Conservation (phyloP, 164 flowering plant species). For the Buxus sempervirens region DNA sequence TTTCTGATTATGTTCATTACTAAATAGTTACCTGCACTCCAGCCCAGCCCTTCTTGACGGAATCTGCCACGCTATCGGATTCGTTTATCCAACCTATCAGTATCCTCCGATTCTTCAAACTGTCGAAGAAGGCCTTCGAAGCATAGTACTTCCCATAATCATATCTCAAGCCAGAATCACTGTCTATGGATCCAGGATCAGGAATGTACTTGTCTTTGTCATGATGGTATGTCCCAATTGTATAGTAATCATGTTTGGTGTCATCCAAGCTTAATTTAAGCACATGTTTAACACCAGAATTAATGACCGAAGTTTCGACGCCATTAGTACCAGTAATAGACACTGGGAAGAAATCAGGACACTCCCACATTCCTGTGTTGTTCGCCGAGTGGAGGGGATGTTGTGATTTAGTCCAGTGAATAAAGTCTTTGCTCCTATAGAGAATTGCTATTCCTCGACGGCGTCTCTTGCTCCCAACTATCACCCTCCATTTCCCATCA, state of each 20-base stretch:
- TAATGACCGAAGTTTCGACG: conserved; percentile 37
- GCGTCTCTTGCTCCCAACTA: conserved; percentile 46
- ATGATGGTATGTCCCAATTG: conserved; percentile 34
- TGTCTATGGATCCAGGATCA: conserved; percentile 20
- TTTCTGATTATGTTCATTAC: no score
- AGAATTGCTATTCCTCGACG: conserved; percentile 44
- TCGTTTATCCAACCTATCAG: conserved; percentile 54
- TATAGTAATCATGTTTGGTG: conserved; percentile 32
- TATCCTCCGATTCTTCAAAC: conserved; percentile 33
- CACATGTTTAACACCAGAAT: conserved; percentile 40
- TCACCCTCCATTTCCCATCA: conserved; percentile 50
- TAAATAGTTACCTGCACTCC: conserved; percentile 24
- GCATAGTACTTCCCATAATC: conserved; percentile 72
- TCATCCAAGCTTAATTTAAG: conserved; percentile 40
- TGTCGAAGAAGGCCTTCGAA: conserved; percentile 54
- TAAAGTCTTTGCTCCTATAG: conserved; percentile 53
- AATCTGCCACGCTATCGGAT: conserved; percentile 8
- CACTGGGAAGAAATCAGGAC: conserved; percentile 74
- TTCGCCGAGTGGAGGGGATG: conserved; percentile 39
- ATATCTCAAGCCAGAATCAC: conserved; percentile 29
- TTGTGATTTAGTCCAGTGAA: conserved; percentile 36
- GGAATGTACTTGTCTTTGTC: conserved; percentile 27
- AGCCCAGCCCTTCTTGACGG: conserved; percentile 28
- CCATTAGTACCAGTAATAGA: conserved; percentile 20
- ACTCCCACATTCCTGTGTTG: conserved; percentile 73